These are phyloP conservation scores for Aspergillus pseudoglaucus DNA, from an alignment of 2,329 filamentous ascomycete species.

Conservation along the genomic window DNA sequence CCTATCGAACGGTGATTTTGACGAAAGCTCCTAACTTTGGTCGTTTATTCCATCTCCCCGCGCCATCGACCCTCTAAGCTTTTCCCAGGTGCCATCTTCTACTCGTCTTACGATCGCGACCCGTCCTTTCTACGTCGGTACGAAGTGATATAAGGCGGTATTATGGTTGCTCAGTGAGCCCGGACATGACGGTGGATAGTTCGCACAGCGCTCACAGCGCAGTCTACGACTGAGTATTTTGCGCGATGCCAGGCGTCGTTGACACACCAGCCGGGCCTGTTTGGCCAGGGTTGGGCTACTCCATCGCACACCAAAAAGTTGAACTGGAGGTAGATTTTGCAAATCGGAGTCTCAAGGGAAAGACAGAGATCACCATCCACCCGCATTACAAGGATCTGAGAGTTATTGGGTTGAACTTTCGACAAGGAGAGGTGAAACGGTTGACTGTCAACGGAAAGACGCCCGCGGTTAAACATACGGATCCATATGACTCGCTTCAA, in stretches of 20 bases:
- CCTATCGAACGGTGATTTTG: background rate
- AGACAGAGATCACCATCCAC: conserved; percentile 73
- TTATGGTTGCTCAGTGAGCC: conserved; percentile 7
- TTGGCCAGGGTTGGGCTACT: conserved; percentile 40
- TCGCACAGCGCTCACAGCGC: conserved; percentile 32
- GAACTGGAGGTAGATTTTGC: conserved; percentile 84
- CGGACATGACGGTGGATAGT: conserved; percentile 35
- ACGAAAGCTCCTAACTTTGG: background rate
- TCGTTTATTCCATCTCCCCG: background rate
- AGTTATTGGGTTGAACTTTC: conserved; percentile 54
- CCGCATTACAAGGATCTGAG: conserved; percentile 52
- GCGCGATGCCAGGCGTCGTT: conserved; percentile 36
- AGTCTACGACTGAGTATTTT: conserved; percentile 28
- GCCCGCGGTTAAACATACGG: conserved; percentile 32
- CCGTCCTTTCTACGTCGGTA: background rate
- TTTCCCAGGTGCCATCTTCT: background rate
- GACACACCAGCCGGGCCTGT: conserved; percentile 25
- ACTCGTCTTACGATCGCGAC: background rate
- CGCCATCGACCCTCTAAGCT: background rate
- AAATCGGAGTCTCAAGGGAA: conserved; percentile 66
- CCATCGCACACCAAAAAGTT: conserved; percentile 76
- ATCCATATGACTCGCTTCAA: conserved; percentile 44
- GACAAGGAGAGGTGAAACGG: conserved; percentile 53
- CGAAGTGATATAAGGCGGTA: background rate
- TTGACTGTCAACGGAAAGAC: conserved; percentile 43